phyloP scores from a whole-genome alignment of 202 grass and related monocot genomes.

The Sporobolus alterniflorus region DNA sequence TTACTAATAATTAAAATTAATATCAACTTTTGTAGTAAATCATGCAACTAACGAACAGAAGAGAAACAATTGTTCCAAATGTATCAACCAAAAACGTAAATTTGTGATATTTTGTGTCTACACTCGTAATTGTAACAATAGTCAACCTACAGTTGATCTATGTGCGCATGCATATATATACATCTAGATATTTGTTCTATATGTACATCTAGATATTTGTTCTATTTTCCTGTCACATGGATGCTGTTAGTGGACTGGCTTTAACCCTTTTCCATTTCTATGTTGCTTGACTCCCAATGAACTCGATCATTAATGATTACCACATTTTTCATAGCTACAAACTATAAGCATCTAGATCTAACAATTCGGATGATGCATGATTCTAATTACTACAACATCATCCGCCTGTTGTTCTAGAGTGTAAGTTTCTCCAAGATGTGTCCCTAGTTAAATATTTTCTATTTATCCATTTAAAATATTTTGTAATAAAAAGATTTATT shows the following conservation, averaged over 20 bases:
- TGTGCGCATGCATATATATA: background rate
- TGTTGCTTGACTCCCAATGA: slow-evolving; percentile 27
- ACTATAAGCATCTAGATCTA: too few relatives aligned
- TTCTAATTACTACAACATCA: background rate
- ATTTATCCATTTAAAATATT: background rate
- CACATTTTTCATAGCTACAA: too few relatives aligned
- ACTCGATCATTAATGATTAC: background rate
- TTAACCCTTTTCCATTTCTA: background rate
- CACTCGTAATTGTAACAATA: background rate
- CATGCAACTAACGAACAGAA: background rate
- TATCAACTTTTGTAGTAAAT: background rate
- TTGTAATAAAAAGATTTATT: background rate
- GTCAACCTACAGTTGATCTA: background rate
- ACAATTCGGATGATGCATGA: background rate
- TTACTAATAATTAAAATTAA: background rate
- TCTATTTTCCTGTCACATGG: background rate
- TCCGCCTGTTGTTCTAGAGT: background rate
- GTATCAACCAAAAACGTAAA: background rate
- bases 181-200: slow-evolving; percentile 14
- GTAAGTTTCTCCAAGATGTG: background rate
- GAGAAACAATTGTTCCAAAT: background rate
- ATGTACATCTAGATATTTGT: slow-evolving; percentile 19
- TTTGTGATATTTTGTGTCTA: background rate
- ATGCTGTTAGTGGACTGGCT: slow-evolving; percentile 30
- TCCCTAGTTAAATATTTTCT: background rate